These are phyloP conservation scores for Alternaria brassicicola DNA, from an alignment of 2,329 filamentous ascomycete genomes.

Conservation along the genomic window DNA sequence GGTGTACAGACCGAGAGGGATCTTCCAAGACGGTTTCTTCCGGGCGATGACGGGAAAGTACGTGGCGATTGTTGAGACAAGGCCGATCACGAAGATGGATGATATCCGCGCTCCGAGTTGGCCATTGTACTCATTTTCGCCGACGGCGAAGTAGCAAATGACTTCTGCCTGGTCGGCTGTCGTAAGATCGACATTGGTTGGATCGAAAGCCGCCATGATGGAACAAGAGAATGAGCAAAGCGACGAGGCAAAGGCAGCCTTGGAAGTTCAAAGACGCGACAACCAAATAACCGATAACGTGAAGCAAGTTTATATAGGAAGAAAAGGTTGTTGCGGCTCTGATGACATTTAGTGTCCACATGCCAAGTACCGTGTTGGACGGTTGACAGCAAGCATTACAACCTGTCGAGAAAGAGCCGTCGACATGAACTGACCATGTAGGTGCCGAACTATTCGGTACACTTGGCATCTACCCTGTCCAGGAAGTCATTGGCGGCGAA, in stretches of 20 bases:
- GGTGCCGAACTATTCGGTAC: background rate
- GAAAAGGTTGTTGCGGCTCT: background rate
- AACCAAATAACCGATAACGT: background rate
- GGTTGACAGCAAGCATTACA: background rate
- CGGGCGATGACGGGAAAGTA: conserved; percentile 7
- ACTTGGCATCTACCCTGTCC: background rate
- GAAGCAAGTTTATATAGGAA: too few species aligned
- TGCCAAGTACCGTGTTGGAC: conserved; percentile 13
- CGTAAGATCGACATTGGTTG: background rate
- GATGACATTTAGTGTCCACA: background rate
- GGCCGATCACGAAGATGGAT: conserved; percentile 9
- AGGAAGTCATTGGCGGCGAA: background rate
- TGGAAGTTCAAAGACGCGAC: background rate
- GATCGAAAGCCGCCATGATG: conserved; percentile 2
- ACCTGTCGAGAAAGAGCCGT: background rate
- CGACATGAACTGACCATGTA: background rate
- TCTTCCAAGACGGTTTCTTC: conserved; percentile 1
- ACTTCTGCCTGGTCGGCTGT: background rate
- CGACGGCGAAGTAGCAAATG: conserved; percentile 2
- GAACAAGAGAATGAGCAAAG: background rate
- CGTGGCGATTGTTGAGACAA: background rate
- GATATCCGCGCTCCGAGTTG: background rate
- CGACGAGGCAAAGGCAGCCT: background rate
- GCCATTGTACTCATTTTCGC: background rate
- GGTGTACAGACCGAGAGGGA: conserved; percentile 1